Base-by-base conservation (phyloP, 2,329 filamentous ascomycete genomes). In the Pseudogymnoascus sp. region DNA sequence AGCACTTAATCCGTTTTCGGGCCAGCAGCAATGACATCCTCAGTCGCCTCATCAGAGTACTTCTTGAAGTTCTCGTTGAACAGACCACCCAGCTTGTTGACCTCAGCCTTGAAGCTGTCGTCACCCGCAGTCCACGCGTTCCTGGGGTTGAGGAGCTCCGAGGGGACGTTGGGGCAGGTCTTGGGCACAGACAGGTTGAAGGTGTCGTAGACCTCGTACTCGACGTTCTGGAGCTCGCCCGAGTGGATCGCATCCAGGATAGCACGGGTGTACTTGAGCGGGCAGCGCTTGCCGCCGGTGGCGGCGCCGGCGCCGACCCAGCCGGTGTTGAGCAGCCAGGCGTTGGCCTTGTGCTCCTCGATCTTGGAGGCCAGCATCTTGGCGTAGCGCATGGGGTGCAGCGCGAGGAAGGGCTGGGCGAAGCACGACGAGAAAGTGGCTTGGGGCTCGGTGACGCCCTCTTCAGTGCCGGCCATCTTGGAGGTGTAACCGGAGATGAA, bases 401-500 rank as follows among this genome's bases (percentile, higher is more conserved):
- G 88, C 43, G 94, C 94, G 72, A 99, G 82, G 91, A 99, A 99
- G 66, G 94, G 94, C 81, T 99, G 94, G 63, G 94, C 94, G 79
- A 99, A 99, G 86, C 94, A 99, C 61, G 92, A 95, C 26, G 92
- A 97, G 87, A 99, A 99, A 72, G 94, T 99, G 23, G 94, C 94
- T 80, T 97, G 91, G 68, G 94, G 94, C 80, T 99, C 94, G 8
- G 90, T 95, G 68, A 99, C 87, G 73, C 94, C 94, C 68, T 97
- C 91, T 81, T 99, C 94, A 35, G 94, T 99, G 73, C 94, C 94
- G 68, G 94, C 94, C 94, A 99, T 99, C 88, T 99, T 99, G 74
- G 93, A 97, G 67, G 94, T 99, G 84, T 99, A 99, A 71, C 94
- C 94, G 16, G 91, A 96, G 79, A 99, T 99, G 87, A 99, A 99